Percentiles rank a stretch among this genome's conserved stretches.
Evolutionary conservation across 495 filamentous ascomycete genomes (phyloP).

Genomic region (Penicillium waksmanii): DNA sequence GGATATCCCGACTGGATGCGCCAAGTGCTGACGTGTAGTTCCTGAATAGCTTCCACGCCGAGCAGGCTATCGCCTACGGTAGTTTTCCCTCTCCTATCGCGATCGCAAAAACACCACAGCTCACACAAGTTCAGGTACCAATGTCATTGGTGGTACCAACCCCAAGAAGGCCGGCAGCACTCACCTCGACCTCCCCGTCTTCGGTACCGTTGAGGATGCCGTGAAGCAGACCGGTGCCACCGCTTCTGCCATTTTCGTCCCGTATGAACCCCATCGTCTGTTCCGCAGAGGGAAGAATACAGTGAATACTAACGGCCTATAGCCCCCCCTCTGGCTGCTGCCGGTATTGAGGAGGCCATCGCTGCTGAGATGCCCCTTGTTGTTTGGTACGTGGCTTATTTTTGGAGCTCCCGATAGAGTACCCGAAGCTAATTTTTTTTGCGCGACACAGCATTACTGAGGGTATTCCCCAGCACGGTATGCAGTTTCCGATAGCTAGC

Average conservation of each 20-base stretch:
- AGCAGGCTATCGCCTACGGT: constrained; percentile 98
- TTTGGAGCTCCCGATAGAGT: constrained; percentile 17
- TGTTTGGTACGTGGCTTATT: constrained; percentile 68
- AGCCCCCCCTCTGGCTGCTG: constrained; percentile 91
- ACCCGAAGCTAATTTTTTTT: constrained; percentile 15
- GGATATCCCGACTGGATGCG: constrained; percentile 10
- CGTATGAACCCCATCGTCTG: constrained; percentile 57
- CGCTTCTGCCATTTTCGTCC: constrained; percentile 96
- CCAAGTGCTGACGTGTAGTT: constrained; percentile 46
- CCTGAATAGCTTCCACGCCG: constrained; percentile 82
- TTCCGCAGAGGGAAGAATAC: constrained; percentile 2
- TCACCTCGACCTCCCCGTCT: constrained; percentile 93
- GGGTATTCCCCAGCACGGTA: constrained; percentile 96
- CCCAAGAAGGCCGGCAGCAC: constrained; percentile 93
- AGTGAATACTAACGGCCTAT: constrained; percentile 21
- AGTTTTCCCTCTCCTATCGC: constrained; percentile 31
- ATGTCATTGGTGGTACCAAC: constrained; percentile 97
- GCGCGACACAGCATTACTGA: constrained; percentile 76
- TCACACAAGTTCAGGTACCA: constrained; percentile 70
- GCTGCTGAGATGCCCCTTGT: constrained; percentile 87
- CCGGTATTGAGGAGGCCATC: constrained; percentile 96
- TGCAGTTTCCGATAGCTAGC: constrained; percentile 26
- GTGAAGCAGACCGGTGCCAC: constrained; percentile 89
- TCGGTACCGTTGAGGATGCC: constrained; percentile 85
- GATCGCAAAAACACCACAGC: constrained; percentile 28